These are phyloP conservation scores for Chenopodium suecicum DNA, from an alignment of 148 eudicot genomes.

Conservation along the genomic window DNA sequence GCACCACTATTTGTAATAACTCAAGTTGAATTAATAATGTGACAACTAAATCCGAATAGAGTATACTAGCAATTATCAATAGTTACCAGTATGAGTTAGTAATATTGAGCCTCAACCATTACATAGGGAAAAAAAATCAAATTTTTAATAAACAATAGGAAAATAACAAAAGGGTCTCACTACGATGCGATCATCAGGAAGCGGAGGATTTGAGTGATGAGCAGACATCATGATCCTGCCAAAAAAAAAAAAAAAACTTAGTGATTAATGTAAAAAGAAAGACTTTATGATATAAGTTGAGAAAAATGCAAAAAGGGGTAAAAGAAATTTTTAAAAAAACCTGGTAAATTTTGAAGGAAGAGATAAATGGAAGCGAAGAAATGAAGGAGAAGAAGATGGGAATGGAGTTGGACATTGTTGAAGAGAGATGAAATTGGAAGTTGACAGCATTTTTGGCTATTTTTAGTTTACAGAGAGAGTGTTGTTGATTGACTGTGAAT, in stretches of 20 bases:
- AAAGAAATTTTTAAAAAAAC: background rate
- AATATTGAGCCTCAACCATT: background rate
- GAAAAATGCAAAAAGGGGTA: no score
- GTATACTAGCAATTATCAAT: background rate
- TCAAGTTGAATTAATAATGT: no score
- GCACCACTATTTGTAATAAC: no score
- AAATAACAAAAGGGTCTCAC: constrained; percentile 12
- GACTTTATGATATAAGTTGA: background rate
- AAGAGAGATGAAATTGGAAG: background rate
- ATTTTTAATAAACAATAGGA: background rate
- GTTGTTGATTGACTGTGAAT: no score
- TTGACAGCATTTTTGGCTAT: no score
- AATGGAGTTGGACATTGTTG: background rate
- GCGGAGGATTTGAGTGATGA: constrained; percentile 15
- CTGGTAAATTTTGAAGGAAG: background rate
- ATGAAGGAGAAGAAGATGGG: background rate
- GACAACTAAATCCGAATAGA: background rate
- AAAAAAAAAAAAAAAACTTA: background rate
- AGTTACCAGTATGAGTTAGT: no score
- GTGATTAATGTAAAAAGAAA: background rate
- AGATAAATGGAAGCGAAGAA: background rate
- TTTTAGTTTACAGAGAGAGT: no score
- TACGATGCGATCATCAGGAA: constrained; percentile 21
- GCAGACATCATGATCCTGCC: constrained; percentile 25
- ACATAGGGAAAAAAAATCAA: background rate